Evolutionary conservation across 2,329 filamentous ascomycete species (phyloP), one percentile per base, ranked within the genome.

Genomic region (Arthrobotrys entomopaga): DNA sequence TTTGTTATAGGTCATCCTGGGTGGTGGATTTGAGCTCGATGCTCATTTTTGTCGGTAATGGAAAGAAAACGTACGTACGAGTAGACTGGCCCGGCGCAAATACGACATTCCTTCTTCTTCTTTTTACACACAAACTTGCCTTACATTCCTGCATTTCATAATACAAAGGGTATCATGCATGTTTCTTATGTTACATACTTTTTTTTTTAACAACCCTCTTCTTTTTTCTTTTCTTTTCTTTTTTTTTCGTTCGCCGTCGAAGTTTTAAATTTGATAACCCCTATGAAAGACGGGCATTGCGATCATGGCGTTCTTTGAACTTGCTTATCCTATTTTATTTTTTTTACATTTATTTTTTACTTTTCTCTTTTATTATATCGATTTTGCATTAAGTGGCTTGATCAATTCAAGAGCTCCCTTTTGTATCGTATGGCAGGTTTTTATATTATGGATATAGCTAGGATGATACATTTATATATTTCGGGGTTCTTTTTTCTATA

Each of bases 201-300:
- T 58, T 58, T 34, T 50, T 11, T 40, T 40, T 40, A 7, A 46
- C 42, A 46, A 1, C 42, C 42, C n/a, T 13, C 16, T 15, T 43
- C 40, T 46, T 46, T 19, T 19, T n/a, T 13, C 7, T 16, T 24
- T 15, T 34, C 60, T 19, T 34, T 46, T 34, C 24, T 54, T 56
- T 26, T n/a, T 15, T n/a, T 50, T 24, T 26, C 13, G 6, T 58
- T 72, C 53, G 48, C 49, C 13, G 38, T 48, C 46, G 15, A 65
- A 20, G 29, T 52, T 54, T n/a, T 48, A 6, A 65, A 34, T 20
- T 42, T 22, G 11, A 42, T 24, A 19, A 64, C 34, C 59, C 59
- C 43, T 59, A 26, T 72, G 67, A 65, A 72, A 72, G 60, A 65
- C 48, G 59, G 60, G 67, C 67, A 72, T 72, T 65, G 67, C 67